Percentiles rank a stretch among this genome's conserved stretches.
Conservation (phyloP, 805 yeast species). For the Cyberlindnera japonica region DNA sequence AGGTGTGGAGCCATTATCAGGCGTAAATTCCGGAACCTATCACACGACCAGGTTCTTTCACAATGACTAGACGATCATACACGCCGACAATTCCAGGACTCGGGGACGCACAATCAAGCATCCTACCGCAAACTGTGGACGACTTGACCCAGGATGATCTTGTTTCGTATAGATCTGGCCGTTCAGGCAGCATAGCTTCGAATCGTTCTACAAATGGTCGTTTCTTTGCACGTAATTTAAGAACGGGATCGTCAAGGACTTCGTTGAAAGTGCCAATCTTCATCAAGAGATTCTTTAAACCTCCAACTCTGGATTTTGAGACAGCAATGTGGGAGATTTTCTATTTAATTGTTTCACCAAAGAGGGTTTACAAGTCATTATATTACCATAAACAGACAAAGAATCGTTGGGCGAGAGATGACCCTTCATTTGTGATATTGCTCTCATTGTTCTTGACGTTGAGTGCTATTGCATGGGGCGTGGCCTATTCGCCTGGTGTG, state of each 20-base stretch:
- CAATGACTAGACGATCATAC: conserved; percentile 16
- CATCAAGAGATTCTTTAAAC: conserved; percentile 51
- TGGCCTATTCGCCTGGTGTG: conserved; percentile 67
- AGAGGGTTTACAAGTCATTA: conserved; percentile 75
- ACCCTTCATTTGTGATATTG: conserved; percentile 80
- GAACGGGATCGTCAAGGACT: conserved; percentile 7
- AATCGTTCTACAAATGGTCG: conserved; percentile 6
- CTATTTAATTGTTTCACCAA: conserved; percentile 68
- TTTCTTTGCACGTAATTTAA: conserved; percentile 11
- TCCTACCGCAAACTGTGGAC: conserved; percentile 18
- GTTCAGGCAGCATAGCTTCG: conserved; percentile 13
- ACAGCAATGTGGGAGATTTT: conserved; percentile 91
- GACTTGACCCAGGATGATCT: conserved; percentile 23
- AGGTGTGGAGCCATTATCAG: too few species aligned
- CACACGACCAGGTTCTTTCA: too few species aligned
- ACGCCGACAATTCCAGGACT: conserved; percentile 14
- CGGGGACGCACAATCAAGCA: conserved; percentile 4
- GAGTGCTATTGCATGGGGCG: conserved; percentile 88
- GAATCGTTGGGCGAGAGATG: conserved; percentile 84
- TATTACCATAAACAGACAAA: conserved; percentile 80
- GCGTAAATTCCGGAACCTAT: too few species aligned
- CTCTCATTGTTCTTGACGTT: conserved; percentile 61
- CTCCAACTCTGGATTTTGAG: conserved; percentile 84
- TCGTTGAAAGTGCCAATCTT: conserved; percentile 31
- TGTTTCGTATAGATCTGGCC: conserved; percentile 24